Base-by-base conservation (phyloP, 2,329 filamentous ascomycete species). In the Phaeosphaeriaceae sp. region DNA sequence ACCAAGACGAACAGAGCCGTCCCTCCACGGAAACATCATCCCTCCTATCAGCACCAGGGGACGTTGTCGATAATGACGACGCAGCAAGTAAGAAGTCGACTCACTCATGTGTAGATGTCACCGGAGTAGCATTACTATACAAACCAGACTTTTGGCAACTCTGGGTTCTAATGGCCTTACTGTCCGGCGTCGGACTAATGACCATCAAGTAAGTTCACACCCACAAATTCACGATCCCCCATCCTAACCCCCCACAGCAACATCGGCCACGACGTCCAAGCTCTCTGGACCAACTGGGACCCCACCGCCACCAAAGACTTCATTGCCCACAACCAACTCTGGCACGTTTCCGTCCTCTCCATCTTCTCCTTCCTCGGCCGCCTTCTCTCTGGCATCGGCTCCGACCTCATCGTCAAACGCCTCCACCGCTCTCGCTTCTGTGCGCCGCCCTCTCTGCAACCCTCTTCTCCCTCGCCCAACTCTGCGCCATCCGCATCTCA, bases 331-430 rank as follows among this genome's bases (percentile, higher is more conserved):
- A 85, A 85, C 40, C 94, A 97, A 73, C 87, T 95, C 53, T 85
- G 95, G 79, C 93, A 99, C 66, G 94, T 99, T 8, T 96, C 91
- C 2, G 90, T 96, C 43, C 80, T 99, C n/a, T 97, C 93, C 0
- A 76, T 97, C 39, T 88, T 87, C 67, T 95, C 90, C 61, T 97
- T 96, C 71, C 63, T 85, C 2, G 94, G 94, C 2, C 87, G 94
- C 48, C 81, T 99, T 0, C 77, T 84, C 6, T 73, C 70, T 5
- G 58, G 94, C 35, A 90, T 96, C 49, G 93, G 93, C 29, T 96
- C 91, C 30, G 94, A 99, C 70, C 82, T 95, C 42, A 82, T 99
- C 15, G 89, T 96, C 52, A 94, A 93, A 73, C 84, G 84, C 21
- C 80, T 95, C 11, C 81, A 87, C 56, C 87, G 89, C 56, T 94